Base-by-base conservation (phyloP, 192 early-diverging fungal species). In the Rhizoclosmatium globosum region DNA sequence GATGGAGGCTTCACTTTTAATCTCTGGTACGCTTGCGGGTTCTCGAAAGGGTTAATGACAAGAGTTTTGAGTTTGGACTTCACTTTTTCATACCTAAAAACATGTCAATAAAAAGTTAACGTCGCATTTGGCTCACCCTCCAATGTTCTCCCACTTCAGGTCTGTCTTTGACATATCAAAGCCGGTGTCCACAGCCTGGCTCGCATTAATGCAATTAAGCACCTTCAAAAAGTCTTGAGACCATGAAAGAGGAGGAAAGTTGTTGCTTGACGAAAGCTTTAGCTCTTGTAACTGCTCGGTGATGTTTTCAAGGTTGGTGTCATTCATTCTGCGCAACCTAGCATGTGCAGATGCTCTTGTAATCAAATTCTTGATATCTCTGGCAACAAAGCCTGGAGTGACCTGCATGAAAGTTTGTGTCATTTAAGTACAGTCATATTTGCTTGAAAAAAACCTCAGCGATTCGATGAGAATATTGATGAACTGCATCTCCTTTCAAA, bases 101-200 rank as follows among this genome's bases (percentile, higher is more conserved):
- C 19, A 58, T 42, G 3, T 42, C 50, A 72, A 53, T 46, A 13
- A 74, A 48, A 21, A n/a, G 70, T 21, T 38, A 68, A 15, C 21
- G 60, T 2, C 7, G 45, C 21, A 71, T 56, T 9, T 56, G 19
- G 53, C 66, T 58, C 85, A 92, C 88, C 96, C 96, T 45, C 94
- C 93, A 74, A 95, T 89, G 43, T 87, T 87, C 3, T 84, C 61
- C 92, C 92, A 95, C 9, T 43, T 71, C 58, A 79, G 78, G 75
- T 39, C 83, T 67, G 23, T 88, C 87, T 64, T 91, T 66, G 2
- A 74, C 69, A 48, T 87, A 78, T 79, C 94, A 87, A 83, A 93
- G 85, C 74, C 90, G 85, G 39, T 88, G 68, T 76, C 90, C 82
- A 68, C 93, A 89, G 13, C 73, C n/a, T 75, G 74, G 3, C 91